Evolutionary conservation across 495 filamentous ascomycete genomes (phyloP).

Genomic region (Lophium mytilinum): DNA sequence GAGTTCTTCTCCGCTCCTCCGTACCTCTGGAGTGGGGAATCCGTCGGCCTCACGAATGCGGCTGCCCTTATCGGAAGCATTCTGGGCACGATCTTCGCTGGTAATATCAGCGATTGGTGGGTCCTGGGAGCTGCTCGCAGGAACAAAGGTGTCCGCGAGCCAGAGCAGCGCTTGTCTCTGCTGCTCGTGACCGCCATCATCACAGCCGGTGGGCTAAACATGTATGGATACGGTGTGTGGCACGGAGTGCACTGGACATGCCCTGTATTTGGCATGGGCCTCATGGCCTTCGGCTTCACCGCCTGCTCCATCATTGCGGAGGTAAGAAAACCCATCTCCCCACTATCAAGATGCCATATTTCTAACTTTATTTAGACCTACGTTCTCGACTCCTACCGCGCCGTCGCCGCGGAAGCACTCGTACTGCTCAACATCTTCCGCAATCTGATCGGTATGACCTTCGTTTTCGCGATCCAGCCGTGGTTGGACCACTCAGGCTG

Average conservation of each 20-base stretch:
- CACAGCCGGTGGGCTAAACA: constrained; percentile 41
- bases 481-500: not conserved
- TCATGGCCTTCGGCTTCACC: not conserved
- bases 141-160: constrained; percentile 47
- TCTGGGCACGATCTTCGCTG: constrained; percentile 42
- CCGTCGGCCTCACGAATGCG: constrained; percentile 43
- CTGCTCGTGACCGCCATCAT: constrained; percentile 40
- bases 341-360: too few species aligned
- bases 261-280: not conserved
- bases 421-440: not conserved
- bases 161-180: constrained; percentile 47
- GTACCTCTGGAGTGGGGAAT: constrained; percentile 45
- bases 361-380: not conserved
- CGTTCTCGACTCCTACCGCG: not conserved
- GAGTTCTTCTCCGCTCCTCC: constrained; percentile 43
- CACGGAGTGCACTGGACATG: not conserved
- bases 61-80: constrained; percentile 44
- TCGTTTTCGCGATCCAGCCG: not conserved
- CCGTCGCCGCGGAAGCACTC: not conserved
- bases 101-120: constrained; percentile 46
- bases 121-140: constrained; percentile 39
- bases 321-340: not conserved
- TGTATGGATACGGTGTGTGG: too few species aligned
- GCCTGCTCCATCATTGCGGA: not conserved
- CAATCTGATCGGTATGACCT: not conserved